Base-by-base conservation (phyloP, 306 rosid genomes). In the Prunus mume region DNA sequence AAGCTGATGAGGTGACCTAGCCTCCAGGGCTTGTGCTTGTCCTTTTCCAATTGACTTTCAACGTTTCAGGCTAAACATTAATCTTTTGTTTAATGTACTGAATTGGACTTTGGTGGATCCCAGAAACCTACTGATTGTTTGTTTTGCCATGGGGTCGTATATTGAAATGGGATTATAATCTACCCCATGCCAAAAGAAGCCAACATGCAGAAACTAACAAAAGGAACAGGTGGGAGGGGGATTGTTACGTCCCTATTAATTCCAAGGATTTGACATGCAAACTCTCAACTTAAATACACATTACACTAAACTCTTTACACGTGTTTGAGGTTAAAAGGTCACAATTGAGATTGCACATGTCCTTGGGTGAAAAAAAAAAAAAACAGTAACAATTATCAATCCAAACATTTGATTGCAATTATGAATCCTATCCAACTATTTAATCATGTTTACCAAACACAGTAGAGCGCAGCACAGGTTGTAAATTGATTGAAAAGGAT, bases 391-490 rank as follows among this genome's bases (percentile, higher is more conserved):
- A 32, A 32, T 32, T 1, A 32, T 32, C 7, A 0, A 32, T 32
- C 6, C 38, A 32, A 32, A 32, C 38, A 32, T 32, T 32, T 32
- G 0, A 32, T 5, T 32, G 5, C 38, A 1, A 32, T 32, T 32
- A 32, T 32, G 1, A 32, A 5, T 32, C 7, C 1, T 32, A 32
- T 32, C 1, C 0, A 5, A 5, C 1, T 5, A 32, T 1, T 5
- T 32, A 32, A 32, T 32, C 0, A 0, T 0, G 1, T 0, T 1
- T 7, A 5, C 6, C 1, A 32, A 5, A 5, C 7, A 5, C 0
- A 7, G 38, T 5, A 32, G 7, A 32, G 38, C 7, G 1, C 1
- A 30, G 5, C 34, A 1, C 1, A 32, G 0, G 0, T 32, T 5
- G 7, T 32, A 32, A 32, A 32, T 32, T 32, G 7, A 32, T 0